Base-by-base conservation (phyloP, 495 filamentous ascomycete genomes). In the Annulohypoxylon maeteangense region DNA sequence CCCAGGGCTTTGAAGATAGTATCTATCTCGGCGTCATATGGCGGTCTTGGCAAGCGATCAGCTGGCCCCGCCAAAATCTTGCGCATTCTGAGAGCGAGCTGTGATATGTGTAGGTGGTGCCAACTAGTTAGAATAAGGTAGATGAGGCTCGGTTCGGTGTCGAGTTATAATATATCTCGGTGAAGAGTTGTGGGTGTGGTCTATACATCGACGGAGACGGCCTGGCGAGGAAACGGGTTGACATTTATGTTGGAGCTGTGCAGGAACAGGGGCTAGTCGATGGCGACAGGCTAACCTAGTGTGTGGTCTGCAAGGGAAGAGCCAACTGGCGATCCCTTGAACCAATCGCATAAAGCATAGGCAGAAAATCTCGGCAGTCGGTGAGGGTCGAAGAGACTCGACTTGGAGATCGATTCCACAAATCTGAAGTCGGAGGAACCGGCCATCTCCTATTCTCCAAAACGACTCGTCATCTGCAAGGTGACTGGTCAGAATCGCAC, bases 21-120 rank as follows among this genome's bases (percentile, higher is more conserved):
- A 14, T 74, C 65, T 66, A 78, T 78, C 65, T 72, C 74, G 47
- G 65, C 56, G 25, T 78, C 75, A 54, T 78, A 78, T 5, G 75
- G 75, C 10, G 75, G 75, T 70, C 75, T 75, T 62, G 75, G 68
- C 65, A 68, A 64, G 65, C 70, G 75, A 65, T 76, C 70, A 57
- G 73, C 65, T 38, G 68, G 71, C 62, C 70, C 73, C 67, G 75
- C 70, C 74, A 78, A 62, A 66, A 74, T 54, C 47, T 74, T 74
- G 27, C 67, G 71, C 71, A 74, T 74, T 14, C 27, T 74, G 70
- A 70, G 60, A 5, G 61, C 29, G 47, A 50, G 45, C 14, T 57
- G 50, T 0, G 47, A 62, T 16, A 27, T 18, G 14, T 6, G 44
- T 22, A 22, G 16, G 11, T 47, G 10, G 44, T 47, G 12, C n/a